Evolutionary conservation across 2,329 filamentous ascomycete species (phyloP).

Genomic region (Cercospora sesami): DNA sequence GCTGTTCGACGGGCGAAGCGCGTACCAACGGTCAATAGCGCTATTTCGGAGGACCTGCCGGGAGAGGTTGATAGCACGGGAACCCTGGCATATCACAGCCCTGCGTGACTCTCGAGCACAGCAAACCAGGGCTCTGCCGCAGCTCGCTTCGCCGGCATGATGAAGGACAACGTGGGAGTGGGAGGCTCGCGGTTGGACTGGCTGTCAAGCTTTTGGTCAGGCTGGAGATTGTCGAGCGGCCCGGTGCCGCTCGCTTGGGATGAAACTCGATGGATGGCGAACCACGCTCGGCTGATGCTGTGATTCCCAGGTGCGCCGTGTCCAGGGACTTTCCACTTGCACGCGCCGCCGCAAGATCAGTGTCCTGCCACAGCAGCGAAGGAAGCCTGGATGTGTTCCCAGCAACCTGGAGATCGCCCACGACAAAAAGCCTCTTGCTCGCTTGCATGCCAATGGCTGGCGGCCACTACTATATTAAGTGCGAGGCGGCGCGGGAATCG

Average conservation of each 20-base stretch:
- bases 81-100: conserved; percentile 3
- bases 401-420: not conserved
- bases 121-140: not conserved
- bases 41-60: conserved; percentile 6
- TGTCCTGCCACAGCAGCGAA: not conserved
- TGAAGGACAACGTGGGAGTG: conserved; percentile 1
- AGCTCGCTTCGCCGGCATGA: conserved; percentile 2
- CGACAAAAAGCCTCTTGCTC: not conserved
- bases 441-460: not conserved
- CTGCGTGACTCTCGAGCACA: conserved; percentile 1
- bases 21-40: not conserved
- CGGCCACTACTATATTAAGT: not conserved
- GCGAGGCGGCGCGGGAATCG: not conserved
- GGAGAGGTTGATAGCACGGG: not conserved
- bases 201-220: conserved; percentile 4
- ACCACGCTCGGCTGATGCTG: not conserved
- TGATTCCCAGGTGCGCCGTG: not conserved
- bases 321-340: not conserved
- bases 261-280: not conserved
- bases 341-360: not conserved
- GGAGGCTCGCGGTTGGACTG: conserved; percentile 7
- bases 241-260: not conserved
- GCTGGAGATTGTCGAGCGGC: conserved; percentile 6
- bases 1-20: not conserved
- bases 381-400: not conserved